Evolutionary conservation across 2,329 filamentous ascomycete species (phyloP).

Genomic region (Didymella segeticola): DNA sequence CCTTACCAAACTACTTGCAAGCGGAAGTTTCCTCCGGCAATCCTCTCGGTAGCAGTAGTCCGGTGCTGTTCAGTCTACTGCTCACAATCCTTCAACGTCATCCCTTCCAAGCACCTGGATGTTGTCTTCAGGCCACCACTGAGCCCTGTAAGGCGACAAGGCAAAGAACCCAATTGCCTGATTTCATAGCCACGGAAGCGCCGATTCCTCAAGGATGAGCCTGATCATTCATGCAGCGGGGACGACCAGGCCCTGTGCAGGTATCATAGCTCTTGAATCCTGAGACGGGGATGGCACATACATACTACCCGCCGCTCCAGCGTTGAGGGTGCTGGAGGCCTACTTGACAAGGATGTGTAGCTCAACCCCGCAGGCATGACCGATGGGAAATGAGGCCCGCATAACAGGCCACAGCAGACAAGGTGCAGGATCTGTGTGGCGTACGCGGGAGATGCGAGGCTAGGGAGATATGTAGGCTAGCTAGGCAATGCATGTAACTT

Average conservation of each 20-base stretch:
- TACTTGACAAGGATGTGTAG: neutral
- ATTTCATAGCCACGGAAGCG: conserved; percentile 8
- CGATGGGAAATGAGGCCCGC: conserved; percentile 20
- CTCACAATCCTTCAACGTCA: conserved; percentile 10
- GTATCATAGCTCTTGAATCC: conserved; percentile 5
- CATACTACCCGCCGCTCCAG: conserved; percentile 1
- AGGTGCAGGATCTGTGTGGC: conserved; percentile 5
- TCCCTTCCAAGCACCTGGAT: neutral
- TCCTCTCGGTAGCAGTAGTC: conserved; percentile 2
- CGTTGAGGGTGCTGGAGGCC: conserved; percentile 5
- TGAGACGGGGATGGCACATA: conserved; percentile 15
- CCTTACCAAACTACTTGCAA: conserved; percentile 2
- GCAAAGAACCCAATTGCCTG: conserved; percentile 6
- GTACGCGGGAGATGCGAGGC: conserved; percentile 18
- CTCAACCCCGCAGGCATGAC: conserved; percentile 13
- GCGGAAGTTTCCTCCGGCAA: conserved; percentile 1
- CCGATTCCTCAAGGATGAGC: neutral
- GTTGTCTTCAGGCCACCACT: conserved; percentile 3
- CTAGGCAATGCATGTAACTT: neutral
- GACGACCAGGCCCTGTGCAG: conserved; percentile 1
- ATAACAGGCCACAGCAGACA: conserved; percentile 6
- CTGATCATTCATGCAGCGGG: conserved; percentile 14
- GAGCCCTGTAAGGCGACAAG: conserved; percentile 9
- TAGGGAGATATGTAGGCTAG: conserved; percentile 5
- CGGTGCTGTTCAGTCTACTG: conserved; percentile 1